Evolutionary conservation across 129 eudicot species (phyloP), one percentile per base, ranked within the genome.

Genomic region (Arctium minus): DNA sequence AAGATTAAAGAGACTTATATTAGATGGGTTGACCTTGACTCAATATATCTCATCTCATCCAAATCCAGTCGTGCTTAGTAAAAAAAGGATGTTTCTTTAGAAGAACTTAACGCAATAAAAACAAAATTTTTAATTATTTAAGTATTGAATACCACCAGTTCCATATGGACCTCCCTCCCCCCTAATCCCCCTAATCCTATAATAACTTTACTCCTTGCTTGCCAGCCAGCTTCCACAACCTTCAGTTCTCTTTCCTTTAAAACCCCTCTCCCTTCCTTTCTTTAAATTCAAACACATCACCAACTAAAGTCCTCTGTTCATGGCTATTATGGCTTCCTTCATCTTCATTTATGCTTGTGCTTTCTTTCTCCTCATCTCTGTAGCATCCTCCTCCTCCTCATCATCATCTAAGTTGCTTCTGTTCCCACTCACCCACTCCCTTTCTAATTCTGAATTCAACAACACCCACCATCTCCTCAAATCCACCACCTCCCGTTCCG

Each of bases 401-500:
- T 22, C 27, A 22, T 22, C 27, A 22, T 22, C 85, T 64, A 75
- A 86, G 10, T 33, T 76, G 18, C 80, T 81, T 15, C 73, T 80
- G 31, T 84, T 93, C 38, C 98, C 97, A 2, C 85, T 95, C 33
- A 85, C 93, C 11, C 92, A 92, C 86, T 85, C 94, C 10, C 89
- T 91, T 70, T 86, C 97, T 15, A 74, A 53, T 32, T 46, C 93
- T 80, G 78, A 79, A 8, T 85, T 81, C 87, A 91, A 40, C 82
- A 44, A 79, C 79, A 78, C 86, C 78, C 95, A 84, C 83, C 96
- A 89, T 89, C 97, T 95, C 73, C 87, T 95, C 33, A 91, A 92
- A 85, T 88, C 94, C 91, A 89, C 93, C 90, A 22, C 97, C 91
- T n/a, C 90, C 73, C 88, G 44, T 85, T 95, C 98, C 82, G 39